A percentile compares a stretch with the other conserved stretches of the same genome.
Evolutionary conservation across 495 filamentous ascomycete genomes (phyloP).

Genomic region (Lophiostoma macrostomum): DNA sequence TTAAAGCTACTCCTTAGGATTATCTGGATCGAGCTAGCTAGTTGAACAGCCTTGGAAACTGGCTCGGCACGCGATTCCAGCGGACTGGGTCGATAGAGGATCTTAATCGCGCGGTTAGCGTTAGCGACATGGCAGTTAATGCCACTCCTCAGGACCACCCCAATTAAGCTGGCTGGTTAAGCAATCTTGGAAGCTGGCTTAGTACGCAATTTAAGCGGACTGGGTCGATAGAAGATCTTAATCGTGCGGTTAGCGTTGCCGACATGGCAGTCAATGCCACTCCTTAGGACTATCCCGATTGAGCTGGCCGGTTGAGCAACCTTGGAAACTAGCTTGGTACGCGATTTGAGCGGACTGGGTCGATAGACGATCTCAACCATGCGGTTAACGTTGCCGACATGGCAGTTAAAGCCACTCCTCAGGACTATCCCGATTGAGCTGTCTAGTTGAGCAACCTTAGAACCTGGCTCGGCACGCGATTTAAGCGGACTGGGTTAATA

Average conservation of each 20-base stretch:
- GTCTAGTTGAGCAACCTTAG: no score
- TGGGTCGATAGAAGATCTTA: no score
- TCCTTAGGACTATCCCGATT: no score
- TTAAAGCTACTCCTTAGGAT: constrained; percentile 10
- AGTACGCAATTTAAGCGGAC: not conserved
- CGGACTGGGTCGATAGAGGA: constrained; percentile 4
- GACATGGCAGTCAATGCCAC: no score
- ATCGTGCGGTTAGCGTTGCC: no score
- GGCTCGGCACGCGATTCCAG: not conserved
- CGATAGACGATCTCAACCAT: no score
- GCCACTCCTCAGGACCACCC: constrained; percentile 13
- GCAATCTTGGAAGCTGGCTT: not conserved
- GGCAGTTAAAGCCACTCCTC: no score
- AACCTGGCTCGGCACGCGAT: no score
- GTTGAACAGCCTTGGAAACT: not conserved
- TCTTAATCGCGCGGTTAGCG: not conserved
- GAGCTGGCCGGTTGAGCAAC: no score
- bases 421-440: no score
- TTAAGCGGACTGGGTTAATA: constrained; percentile 4
- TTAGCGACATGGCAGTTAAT: not conserved
- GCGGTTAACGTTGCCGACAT: no score
- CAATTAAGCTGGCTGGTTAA: constrained; percentile 3
- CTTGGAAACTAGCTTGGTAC: not conserved
- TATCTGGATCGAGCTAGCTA: constrained; percentile 6
- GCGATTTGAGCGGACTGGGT: not conserved